These are phyloP conservation scores for Trametes cinnabarina DNA, from an alignment of 768 basidiomycete genomes.

Conservation along the genomic window DNA sequence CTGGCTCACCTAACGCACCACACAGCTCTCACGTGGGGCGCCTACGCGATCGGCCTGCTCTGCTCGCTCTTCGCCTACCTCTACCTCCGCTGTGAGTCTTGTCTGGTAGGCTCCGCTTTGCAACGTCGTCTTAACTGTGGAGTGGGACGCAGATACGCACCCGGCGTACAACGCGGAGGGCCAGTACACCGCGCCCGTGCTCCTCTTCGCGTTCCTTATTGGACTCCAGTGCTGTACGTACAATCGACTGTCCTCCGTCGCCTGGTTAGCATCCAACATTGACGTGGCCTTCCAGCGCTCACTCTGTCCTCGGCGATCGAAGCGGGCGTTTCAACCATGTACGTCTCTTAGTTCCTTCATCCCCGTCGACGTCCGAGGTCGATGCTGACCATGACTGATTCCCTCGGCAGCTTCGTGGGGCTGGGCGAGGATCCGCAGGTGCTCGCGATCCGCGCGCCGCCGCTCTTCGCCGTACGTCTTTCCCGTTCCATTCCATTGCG, in stretches of 20 bases:
- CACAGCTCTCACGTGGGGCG: constrained; percentile 80
- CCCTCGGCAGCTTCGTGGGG: constrained; percentile 63
- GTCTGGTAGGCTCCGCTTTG: background rate
- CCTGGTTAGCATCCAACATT: too few species aligned
- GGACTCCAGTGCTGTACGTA: constrained; percentile 64
- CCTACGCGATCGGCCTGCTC: constrained; percentile 70
- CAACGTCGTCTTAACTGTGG: background rate
- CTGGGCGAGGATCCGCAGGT: constrained; percentile 83
- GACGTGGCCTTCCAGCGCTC: constrained; percentile 41
- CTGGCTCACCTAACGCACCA: too few species aligned
- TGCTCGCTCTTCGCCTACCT: constrained; percentile 75
- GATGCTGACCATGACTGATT: background rate
- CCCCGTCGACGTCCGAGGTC: background rate
- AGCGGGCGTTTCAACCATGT: constrained; percentile 88
- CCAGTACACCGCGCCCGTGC: constrained; percentile 73
- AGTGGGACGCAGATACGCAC: constrained; percentile 50
- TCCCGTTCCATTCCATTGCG: background rate
- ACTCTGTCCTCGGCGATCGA: constrained; percentile 75
- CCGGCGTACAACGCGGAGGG: constrained; percentile 73
- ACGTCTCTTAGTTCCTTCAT: constrained; percentile 24
- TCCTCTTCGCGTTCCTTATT: constrained; percentile 80
- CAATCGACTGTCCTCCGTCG: background rate
- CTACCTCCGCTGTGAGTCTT: constrained; percentile 61
- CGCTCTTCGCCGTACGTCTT: constrained; percentile 56
- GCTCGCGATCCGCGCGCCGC: constrained; percentile 68